Conservation (phyloP, 2,329 filamentous ascomycete genomes). For the Fonsecaea multimorphosa region DNA sequence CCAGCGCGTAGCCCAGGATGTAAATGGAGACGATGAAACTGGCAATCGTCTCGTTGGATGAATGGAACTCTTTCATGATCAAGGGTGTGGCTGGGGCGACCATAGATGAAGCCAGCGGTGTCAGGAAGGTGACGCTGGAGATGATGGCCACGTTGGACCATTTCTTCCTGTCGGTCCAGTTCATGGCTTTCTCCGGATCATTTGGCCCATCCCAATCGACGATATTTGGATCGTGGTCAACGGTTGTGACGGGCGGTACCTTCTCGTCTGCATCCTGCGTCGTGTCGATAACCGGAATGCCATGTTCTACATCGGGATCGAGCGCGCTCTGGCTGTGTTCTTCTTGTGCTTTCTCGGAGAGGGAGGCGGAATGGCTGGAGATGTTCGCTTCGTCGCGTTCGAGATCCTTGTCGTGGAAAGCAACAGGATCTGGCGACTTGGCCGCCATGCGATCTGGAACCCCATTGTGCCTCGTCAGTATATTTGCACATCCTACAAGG, state of each 20-base stretch:
- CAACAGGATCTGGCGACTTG: not conserved
- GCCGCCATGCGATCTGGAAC: constrained; percentile 24
- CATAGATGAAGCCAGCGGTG: constrained; percentile 52
- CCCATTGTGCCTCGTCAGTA: constrained; percentile 13
- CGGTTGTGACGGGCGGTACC: not conserved
- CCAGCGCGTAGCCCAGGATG: constrained; percentile 64
- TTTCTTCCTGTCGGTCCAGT: constrained; percentile 61
- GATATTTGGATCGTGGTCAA: constrained; percentile 53
- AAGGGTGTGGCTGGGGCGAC: constrained; percentile 51
- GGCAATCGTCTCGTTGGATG: constrained; percentile 51
- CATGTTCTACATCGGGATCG: constrained; percentile 33
- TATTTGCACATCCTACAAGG: not conserved
- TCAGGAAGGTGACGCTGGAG: constrained; percentile 57
- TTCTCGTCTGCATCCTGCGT: constrained; percentile 35
- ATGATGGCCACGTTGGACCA: constrained; percentile 53
- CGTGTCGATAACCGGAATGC: constrained; percentile 33
- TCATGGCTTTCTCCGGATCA: constrained; percentile 65
- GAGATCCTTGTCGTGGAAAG: constrained; percentile 9
- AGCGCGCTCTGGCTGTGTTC: constrained; percentile 2
- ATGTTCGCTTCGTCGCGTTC: constrained; percentile 14
- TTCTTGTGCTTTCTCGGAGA: constrained; percentile 22
- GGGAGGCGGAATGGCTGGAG: constrained; percentile 14
- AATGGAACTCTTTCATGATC: constrained; percentile 56
- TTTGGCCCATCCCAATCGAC: constrained; percentile 66
- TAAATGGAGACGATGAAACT: constrained; percentile 68